phyloP scores from a whole-genome alignment of 2,329 filamentous ascomycete genomes.

The Penicillium sp. region DNA sequence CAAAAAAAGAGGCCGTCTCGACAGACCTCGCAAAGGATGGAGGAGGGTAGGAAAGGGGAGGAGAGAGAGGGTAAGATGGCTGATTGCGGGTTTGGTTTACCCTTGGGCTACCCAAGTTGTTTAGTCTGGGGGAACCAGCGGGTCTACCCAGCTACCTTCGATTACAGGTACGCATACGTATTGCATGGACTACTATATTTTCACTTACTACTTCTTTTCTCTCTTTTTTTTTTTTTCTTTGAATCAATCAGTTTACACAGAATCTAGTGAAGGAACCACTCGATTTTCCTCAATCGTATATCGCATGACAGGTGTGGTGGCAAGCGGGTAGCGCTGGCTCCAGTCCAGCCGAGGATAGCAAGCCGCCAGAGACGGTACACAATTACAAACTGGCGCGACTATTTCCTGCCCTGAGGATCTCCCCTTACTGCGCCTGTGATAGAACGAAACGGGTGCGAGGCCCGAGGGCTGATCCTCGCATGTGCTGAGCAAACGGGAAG shows the following conservation, averaged over 20 bases:
- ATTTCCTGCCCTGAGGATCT: conserved; percentile 2
- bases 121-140: conserved; percentile 27
- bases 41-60: conserved; percentile 8
- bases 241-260: too few species aligned
- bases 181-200: too few species aligned
- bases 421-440: conserved; percentile 22
- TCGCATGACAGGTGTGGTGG: too few species aligned
- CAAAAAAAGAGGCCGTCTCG: conserved; percentile 8
- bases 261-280: too few species aligned
- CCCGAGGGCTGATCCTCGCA: conserved; percentile 25
- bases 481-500: conserved; percentile 10
- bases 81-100: conserved; percentile 8
- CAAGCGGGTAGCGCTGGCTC: too few species aligned
- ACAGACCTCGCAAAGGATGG: conserved; percentile 10
- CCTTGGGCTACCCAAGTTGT: conserved; percentile 3
- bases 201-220: too few species aligned
- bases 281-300: too few species aligned
- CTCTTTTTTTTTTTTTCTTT: too few species aligned
- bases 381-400: conserved; percentile 2
- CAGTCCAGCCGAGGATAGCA: too few species aligned
- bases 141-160: conserved; percentile 11
- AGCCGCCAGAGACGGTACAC: background rate
- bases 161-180: too few species aligned
- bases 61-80: conserved; percentile 12
- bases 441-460: conserved; percentile 23